These are phyloP conservation scores for Eudorina sp. DNA, from an alignment of 139 green algal species.

Conservation along the genomic window DNA sequence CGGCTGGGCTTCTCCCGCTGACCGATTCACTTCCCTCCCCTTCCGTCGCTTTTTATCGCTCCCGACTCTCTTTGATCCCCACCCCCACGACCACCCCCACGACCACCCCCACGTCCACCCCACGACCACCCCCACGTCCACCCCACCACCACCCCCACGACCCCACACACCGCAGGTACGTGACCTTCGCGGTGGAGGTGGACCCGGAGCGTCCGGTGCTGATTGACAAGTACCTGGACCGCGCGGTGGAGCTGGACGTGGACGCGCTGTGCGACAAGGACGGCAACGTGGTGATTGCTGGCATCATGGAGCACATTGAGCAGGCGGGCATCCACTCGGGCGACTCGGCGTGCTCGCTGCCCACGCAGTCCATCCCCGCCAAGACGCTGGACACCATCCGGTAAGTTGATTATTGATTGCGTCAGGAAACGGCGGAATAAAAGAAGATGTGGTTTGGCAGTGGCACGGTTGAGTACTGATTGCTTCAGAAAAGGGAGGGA, in stretches of 20 bases:
- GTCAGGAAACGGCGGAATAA: too few species aligned
- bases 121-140: neutral
- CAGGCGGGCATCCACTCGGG: conserved; percentile 92
- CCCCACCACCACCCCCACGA: neutral
- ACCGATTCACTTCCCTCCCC: too few species aligned
- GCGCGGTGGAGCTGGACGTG: conserved; percentile 97
- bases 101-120: too few species aligned
- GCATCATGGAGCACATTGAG: conserved; percentile 99
- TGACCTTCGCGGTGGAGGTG: conserved; percentile 83
- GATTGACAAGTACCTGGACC: conserved; percentile 96
- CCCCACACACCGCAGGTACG: conserved; percentile 58
- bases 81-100: too few species aligned
- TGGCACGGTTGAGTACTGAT: too few species aligned
- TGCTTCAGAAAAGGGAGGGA: too few species aligned
- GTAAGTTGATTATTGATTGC: too few species aligned
- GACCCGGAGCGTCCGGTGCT: conserved; percentile 95
- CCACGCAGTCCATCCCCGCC: conserved; percentile 90
- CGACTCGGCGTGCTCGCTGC: conserved; percentile 96
- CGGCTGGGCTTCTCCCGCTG: too few species aligned
- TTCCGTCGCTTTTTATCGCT: too few species aligned
- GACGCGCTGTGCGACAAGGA: conserved; percentile 91
- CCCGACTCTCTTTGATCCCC: too few species aligned
- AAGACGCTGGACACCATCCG: conserved; percentile 81
- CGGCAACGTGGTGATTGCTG: conserved; percentile 97
- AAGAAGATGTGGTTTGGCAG: too few species aligned